Evolutionary conservation across 73 alveolate genomes (phyloP), one percentile per base, ranked within the genome.

Genomic region (Diophrys appendiculata): DNA sequence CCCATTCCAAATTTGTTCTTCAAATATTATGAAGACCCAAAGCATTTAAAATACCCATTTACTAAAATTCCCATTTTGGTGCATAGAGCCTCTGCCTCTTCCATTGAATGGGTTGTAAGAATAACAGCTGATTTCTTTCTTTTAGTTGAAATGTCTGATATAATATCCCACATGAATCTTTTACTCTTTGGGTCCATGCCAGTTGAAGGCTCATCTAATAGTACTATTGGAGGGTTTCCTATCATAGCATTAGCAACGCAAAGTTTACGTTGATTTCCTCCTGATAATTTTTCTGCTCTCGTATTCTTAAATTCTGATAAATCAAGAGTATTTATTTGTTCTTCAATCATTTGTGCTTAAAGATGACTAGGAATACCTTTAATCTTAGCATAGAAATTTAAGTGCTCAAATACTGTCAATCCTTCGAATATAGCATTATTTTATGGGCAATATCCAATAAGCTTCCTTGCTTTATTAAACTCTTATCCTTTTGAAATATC

Each of bases 251-350:
- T 97, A 22, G 99, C 99, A 3, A 96, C 99, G 28, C 97, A 95
- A 23, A 97, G 92, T 88, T 97, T 97, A 54, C 99, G 67, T 81
- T 97, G 96, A 82, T 97, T 97, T 14, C 99, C 99, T 73, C 99
- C 99, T 27, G 98, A 90, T 1, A 97, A 75, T 25, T 92, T 77
- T 34, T 99, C 98, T 23, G 99, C 98, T 56, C 80, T 54, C 79
- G 86, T 91, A 28, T 90, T 72, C 0, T 82, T 77, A 77, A 88
- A 96, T 78, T 80, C 82, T 0, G 79, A 68, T 18, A 96, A 84
- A 69, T 90, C 91, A 92, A 94, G 83, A 64, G 81, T 90, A 22
- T 83, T 80, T 29, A 93, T 72, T 83, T 82, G 90, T 29, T 88
- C 90, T 43, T 33, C 29, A 24, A 95, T 90, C 54, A 93, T 29